Percentiles rank a stretch among this genome's conserved stretches.
phyloP scores from a whole-genome alignment of 2,329 filamentous ascomycete species.

The Claviceps sp. region DNA sequence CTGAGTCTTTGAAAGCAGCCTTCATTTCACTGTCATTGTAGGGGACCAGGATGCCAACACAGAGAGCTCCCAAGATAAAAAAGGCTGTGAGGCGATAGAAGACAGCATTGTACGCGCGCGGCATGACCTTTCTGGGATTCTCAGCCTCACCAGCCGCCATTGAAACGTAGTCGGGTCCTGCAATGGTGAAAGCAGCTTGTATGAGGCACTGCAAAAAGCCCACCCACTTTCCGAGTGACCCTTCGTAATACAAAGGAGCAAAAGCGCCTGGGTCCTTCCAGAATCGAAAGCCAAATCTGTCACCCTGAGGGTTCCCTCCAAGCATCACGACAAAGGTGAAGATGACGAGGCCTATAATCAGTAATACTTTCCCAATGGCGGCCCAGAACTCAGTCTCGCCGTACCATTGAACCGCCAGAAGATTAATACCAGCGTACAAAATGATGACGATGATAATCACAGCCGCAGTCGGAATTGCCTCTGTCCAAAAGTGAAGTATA shows the following conservation, averaged over 20 bases:
- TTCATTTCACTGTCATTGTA: constrained; percentile 51
- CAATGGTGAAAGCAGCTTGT: constrained; percentile 53
- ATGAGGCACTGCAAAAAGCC: constrained; percentile 68
- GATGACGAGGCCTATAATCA: constrained; percentile 56
- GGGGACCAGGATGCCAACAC: constrained; percentile 58
- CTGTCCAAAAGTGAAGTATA: constrained; percentile 50
- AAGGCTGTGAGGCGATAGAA: constrained; percentile 67
- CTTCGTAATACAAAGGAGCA: constrained; percentile 48
- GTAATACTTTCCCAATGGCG: constrained; percentile 56
- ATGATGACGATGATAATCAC: constrained; percentile 43
- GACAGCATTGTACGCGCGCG: constrained; percentile 62
- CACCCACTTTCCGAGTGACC: constrained; percentile 55
- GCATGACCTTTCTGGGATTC: constrained; percentile 56
- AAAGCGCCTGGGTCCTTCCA: constrained; percentile 60
- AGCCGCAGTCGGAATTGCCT: constrained; percentile 42
- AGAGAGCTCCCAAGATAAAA: constrained; percentile 61
- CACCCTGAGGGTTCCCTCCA: constrained; percentile 61
- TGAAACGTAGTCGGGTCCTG: constrained; percentile 54
- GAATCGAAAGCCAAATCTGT: constrained; percentile 58
- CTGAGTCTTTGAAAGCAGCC: constrained; percentile 42
- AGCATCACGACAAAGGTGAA: constrained; percentile 78
- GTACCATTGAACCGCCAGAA: constrained; percentile 61
- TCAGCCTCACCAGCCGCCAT: constrained; percentile 60
- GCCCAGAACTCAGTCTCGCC: constrained; percentile 68
- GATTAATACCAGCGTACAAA: constrained; percentile 44